Evolutionary conservation across 129 eudicot genomes (phyloP).

Genomic region (Flaveria brownii): DNA sequence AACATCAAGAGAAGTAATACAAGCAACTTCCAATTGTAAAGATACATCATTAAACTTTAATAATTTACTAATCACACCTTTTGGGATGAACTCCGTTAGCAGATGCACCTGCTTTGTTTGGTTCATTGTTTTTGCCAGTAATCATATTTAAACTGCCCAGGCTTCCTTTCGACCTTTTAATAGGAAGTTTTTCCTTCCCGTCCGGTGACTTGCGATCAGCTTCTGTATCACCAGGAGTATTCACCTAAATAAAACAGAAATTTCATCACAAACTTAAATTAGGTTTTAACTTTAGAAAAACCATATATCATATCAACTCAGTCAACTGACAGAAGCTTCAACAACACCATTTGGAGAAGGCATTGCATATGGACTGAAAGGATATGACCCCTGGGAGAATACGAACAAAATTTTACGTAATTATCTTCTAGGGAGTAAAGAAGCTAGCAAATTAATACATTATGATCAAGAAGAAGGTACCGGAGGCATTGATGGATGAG

Average conservation of each 20-base stretch:
- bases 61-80: slow-evolving; percentile 49
- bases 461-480: slow-evolving; percentile 43
- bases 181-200: slow-evolving; percentile 93
- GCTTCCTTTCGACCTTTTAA: slow-evolving; percentile 94
- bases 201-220: slow-evolving; percentile 72
- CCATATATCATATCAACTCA: background rate
- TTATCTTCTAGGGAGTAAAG: background rate
- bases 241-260: slow-evolving; percentile 50
- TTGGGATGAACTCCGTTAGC: slow-evolving; percentile 84
- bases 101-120: slow-evolving; percentile 68
- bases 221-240: slow-evolving; percentile 64
- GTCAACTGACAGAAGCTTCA: slow-evolving; percentile 86
- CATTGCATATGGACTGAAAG: slow-evolving; percentile 87
- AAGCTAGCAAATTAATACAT: background rate
- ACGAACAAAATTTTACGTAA: background rate
- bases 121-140: slow-evolving; percentile 72
- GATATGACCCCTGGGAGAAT: slow-evolving; percentile 80
- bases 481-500: slow-evolving; percentile 98
- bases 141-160: slow-evolving; percentile 96
- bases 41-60: slow-evolving; percentile 5
- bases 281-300: background rate
- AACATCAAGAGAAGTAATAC: slow-evolving; percentile 4
- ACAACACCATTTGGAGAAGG: slow-evolving; percentile 91
- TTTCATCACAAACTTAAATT: slow-evolving; percentile 1
- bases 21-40: background rate